Conservation (phyloP, 2,329 filamentous ascomycete species). For the Parastagonospora avenae region DNA sequence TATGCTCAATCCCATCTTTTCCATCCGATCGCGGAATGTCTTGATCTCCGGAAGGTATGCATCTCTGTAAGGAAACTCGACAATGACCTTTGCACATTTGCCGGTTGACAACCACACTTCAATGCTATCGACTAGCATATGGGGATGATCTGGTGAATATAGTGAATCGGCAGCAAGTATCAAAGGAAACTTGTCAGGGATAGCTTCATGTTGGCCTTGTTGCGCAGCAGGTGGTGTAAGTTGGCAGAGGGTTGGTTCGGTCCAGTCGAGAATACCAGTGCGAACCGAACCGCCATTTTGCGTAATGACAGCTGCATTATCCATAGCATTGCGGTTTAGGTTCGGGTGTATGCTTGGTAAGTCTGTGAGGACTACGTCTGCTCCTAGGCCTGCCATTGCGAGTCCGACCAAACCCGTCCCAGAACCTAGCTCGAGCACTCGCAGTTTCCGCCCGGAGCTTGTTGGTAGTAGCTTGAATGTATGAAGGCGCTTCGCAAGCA, state of each 20-base stretch:
- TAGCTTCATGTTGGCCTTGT: constrained; percentile 8
- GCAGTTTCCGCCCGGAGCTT: constrained; percentile 4
- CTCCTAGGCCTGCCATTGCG: constrained; percentile 75
- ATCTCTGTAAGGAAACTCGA: constrained; percentile 82
- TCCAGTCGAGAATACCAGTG: constrained; percentile 77
- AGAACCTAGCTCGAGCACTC: constrained; percentile 78
- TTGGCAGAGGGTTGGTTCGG: constrained; percentile 58
- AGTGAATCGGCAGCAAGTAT: constrained; percentile 86
- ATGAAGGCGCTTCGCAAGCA: constrained; percentile 75
- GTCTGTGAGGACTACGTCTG: constrained; percentile 77
- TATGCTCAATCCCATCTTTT: constrained; percentile 56
- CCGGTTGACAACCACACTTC: constrained; percentile 66
- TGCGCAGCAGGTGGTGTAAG: constrained; percentile 12
- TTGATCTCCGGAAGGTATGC: constrained; percentile 68
- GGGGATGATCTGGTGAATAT: constrained; percentile 83
- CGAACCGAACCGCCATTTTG: constrained; percentile 62
- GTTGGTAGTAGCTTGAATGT: constrained; percentile 29
- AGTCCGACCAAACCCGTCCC: constrained; percentile 92
- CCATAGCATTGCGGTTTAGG: constrained; percentile 71
- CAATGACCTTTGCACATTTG: constrained; percentile 67
- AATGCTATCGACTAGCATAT: constrained; percentile 73
- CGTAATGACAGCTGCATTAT: constrained; percentile 65
- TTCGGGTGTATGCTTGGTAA: constrained; percentile 84
- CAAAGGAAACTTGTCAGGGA: constrained; percentile 53
- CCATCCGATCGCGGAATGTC: constrained; percentile 68